Evolutionary conservation across 768 basidiomycete species (phyloP).

Genomic region (Lactarius akahatsu): DNA sequence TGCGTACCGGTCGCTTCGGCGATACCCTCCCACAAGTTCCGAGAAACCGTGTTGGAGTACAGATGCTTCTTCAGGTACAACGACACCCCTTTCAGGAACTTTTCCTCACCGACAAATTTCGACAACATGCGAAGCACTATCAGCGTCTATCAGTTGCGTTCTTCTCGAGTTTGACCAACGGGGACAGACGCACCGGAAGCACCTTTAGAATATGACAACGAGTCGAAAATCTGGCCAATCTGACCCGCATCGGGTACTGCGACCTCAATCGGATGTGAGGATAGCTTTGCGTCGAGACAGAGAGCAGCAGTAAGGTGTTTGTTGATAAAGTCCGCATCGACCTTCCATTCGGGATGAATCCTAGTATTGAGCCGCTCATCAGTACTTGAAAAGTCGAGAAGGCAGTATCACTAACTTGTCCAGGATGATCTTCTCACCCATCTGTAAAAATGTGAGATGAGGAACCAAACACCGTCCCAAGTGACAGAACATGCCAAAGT

Average conservation of each 20-base stretch:
- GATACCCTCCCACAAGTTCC: conserved; percentile 87
- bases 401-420: conserved; percentile 6
- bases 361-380: conserved; percentile 36
- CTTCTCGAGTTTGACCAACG: neutral
- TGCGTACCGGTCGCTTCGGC: conserved; percentile 59
- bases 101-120: conserved; percentile 83
- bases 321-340: conserved; percentile 77
- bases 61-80: conserved; percentile 88
- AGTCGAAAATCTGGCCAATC: conserved; percentile 81
- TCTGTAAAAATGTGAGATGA: conserved; percentile 39
- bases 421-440: conserved; percentile 44
- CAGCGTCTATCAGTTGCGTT: neutral
- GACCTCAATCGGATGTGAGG: conserved; percentile 92
- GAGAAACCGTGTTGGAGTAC: conserved; percentile 81
- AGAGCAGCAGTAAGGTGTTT: conserved; percentile 75
- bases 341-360: conserved; percentile 84
- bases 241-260: conserved; percentile 83
- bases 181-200: conserved; percentile 54
- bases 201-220: conserved; percentile 82
- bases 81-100: conserved; percentile 82
- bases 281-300: conserved; percentile 76
- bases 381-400: neutral
- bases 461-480: conserved; percentile 20
- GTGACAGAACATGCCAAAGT: conserved; percentile 55
- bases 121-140: conserved; percentile 92